Base-by-base conservation (phyloP, 805 yeast species). In the Sugiyamaella chiloensis region DNA sequence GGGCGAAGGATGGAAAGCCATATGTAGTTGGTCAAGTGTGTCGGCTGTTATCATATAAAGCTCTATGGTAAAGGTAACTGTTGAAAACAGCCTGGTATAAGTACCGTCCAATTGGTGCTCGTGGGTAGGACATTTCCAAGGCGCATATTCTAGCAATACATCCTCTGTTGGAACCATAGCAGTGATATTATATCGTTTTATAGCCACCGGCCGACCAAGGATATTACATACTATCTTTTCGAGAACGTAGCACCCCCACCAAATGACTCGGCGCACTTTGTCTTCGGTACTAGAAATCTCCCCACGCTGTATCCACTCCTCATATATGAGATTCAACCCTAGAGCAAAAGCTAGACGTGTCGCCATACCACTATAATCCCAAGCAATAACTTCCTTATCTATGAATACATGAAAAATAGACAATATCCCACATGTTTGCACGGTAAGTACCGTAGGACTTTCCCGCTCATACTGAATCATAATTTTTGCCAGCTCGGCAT, bases 181-280 rank as follows among this genome's bases (percentile, higher is more conserved):
- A 8, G 51, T 51, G 16, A 52, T 51, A n/a, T 47, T 44, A 20
- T 48, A 42, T n/a, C 48, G 42, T 34, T 50, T 52, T n/a, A 51
- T 44, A n/a, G 41, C 42, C 8, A 46, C 44, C 8, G 56, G 52
- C 14, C 56, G 42, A 3, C 56, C 56, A 3, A 51, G 36, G 19
- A 51, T 52, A 41, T 42, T 51, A 32, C 48, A 32, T 19, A 52
- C 29, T 11, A 48, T 19, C 30, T 48, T 48, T 14, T 49, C 53
- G 8, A 51, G 24, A 2, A 47, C 37, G 40, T 48, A 52, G 29
- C 52, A 48, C 6, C 50, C 51, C 55, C 55, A 51, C 55, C 55
- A 52, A 2, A 46, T 39, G 24, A 48, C 20, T 14, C 48, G 9
- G 17, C 55, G 21, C 9, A 44, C 34, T 21, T 44, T 47, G 12